Base-by-base conservation (phyloP, 1,284 basidiomycete genomes). In the Mycena citricolor region DNA sequence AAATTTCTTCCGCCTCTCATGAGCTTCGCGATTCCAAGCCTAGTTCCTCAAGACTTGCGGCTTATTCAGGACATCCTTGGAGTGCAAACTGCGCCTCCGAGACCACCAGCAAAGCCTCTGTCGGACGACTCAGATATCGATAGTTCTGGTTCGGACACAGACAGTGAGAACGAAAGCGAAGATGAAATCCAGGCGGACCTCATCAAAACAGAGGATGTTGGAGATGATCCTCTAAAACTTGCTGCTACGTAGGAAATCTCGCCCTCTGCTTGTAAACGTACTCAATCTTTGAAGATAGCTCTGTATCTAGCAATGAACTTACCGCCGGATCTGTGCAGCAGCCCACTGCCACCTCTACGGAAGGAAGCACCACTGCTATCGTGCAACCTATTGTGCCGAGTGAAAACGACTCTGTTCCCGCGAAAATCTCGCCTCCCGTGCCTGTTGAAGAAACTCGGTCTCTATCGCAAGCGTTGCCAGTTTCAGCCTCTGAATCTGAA, bases 51-150 rank as follows among this genome's bases (percentile, higher is more conserved):
- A 57, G 86, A 89, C 58, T 64, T 89, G 16, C 71, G 83, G 29
- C 70, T 89, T 33, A 89, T 89, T 32, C 80, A 79, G 41, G 79
- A 79, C 44, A 54, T 87, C 22, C 66, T 89, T 42, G 81, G 78
- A 12, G 40, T 49, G 20, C 47, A 45, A 11, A 43, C 59, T 38
- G 14, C 43, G 14, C 14, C 31, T n/a, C 24, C 46, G 50, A 59
- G 11, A 17, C 62, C 39, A 52, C 44, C 53, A 8, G 13, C 49
- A 3, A 51, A 57, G 12, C 21, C 51, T 30, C 22, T 43, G 11
- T 44, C 52, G 52, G 42, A 57, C 47, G 54, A 54, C 17, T 46
- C 49, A 29, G 69, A 68, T 39, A 74, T 77, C 44, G 68, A 67
- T 40, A 81, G 77, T 51, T 75, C 80, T 13, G n/a, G n/a, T n/a